Evolutionary conservation across 108 stramenopile genomes (phyloP), one percentile per base, ranked within the genome.

Genomic region (Pseudonitzschia pungens): DNA sequence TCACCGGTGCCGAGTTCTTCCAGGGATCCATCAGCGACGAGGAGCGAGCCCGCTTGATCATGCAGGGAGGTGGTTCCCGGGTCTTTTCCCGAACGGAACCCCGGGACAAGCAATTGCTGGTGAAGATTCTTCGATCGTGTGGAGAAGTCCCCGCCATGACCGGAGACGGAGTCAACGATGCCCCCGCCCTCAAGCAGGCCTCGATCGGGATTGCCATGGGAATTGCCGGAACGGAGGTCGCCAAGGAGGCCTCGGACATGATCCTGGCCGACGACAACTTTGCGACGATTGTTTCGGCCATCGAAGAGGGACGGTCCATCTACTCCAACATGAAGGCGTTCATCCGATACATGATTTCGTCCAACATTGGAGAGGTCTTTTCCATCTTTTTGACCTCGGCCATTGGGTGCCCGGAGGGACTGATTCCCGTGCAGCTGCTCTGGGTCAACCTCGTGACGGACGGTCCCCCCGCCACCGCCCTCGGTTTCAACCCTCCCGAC

Each of bases 131-230:
- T 9, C 43, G 45, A 0, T 28, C 31, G 18, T 48, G 43, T 15
- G 45, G 36, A 29, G 43, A 48, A 0, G 66, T 67, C 9, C 43
- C 66, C 12, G 95, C 94, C 32, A 93, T 97, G 92, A 97, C 97
- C 18, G 98, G 96, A 7, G 97, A 97, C 73, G 97, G 98, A 22
- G 94, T 95, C 28, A 98, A 98, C 72, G 98, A 98, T 83, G 97
- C 94, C 12, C 97, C 96, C 14, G 97, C 98, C 14, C 87, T 97
- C 36, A 86, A 94, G 74, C 92, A 90, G 69, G 96, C 97, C 11
- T 84, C 89, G 41, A 93, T 98, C 69, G 97, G 97, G 60, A 83
- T 96, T 73, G 92, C 96, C 40, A 97, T 60, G 97, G 96, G 2
- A 28, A 62, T 62, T n/a, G 8, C 43, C 22, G 66, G 66, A 31